phyloP scores from a whole-genome alignment of 495 filamentous ascomycete species.

The Bacidia rubella region DNA sequence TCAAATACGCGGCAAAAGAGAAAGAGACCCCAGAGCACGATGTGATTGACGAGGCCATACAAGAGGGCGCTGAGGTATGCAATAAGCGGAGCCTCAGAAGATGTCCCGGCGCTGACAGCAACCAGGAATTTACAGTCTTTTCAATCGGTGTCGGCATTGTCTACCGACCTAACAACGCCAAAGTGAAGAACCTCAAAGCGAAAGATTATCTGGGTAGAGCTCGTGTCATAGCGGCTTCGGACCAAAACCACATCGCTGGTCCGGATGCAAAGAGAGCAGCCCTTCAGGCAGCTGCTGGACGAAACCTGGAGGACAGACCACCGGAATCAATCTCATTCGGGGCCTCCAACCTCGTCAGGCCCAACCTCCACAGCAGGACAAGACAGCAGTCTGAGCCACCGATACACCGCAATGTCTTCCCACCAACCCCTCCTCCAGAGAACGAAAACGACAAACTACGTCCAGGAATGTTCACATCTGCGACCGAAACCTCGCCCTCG shows the following conservation, averaged over 20 bases:
- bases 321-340: slow-evolving; percentile 75
- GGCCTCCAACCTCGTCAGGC: slow-evolving; percentile 79
- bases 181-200: slow-evolving; percentile 93
- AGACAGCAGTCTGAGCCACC: slow-evolving; percentile 82
- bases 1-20: slow-evolving; percentile 87
- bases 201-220: slow-evolving; percentile 97
- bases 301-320: slow-evolving; percentile 57
- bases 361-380: slow-evolving; percentile 56
- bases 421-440: slow-evolving; percentile 91
- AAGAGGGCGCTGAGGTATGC: slow-evolving; percentile 78
- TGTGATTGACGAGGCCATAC: slow-evolving; percentile 94
- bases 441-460: slow-evolving; percentile 52
- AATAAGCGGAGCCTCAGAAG: neutral
- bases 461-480: slow-evolving; percentile 13
- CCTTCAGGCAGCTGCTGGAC: slow-evolving; percentile 17
- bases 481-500: slow-evolving; percentile 18
- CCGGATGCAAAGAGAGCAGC: slow-evolving; percentile 52
- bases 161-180: slow-evolving; percentile 91
- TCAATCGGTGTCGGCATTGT: slow-evolving; percentile 93
- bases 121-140: slow-evolving; percentile 93
- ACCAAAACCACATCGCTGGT: slow-evolving; percentile 56
- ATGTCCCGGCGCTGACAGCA: slow-evolving; percentile 11
- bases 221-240: slow-evolving; percentile 80
- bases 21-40: slow-evolving; percentile 90
- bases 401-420: slow-evolving; percentile 75